Evolutionary conservation across 768 basidiomycete genomes (phyloP).

Genomic region (Myochromella boudieri): DNA sequence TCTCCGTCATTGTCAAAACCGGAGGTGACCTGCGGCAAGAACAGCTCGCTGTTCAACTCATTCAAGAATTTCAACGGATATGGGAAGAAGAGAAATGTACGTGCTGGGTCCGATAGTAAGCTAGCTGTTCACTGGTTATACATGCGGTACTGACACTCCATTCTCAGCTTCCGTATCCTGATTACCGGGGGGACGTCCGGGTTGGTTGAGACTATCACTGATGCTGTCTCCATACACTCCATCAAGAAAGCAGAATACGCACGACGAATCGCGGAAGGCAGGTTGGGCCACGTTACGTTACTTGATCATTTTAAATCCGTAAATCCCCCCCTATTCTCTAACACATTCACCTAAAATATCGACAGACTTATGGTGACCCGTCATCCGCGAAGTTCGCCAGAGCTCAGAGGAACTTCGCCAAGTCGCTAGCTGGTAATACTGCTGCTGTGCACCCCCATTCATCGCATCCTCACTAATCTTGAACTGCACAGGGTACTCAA

Average conservation of each 20-base stretch:
- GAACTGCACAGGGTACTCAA: slow-evolving; percentile 70
- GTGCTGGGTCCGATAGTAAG: slow-evolving; percentile 93
- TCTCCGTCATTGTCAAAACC: slow-evolving; percentile 98
- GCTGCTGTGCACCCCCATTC: not conserved
- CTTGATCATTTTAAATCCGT: slow-evolving; percentile 91
- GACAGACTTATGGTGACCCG: slow-evolving; percentile 86
- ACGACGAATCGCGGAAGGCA: slow-evolving; percentile 75
- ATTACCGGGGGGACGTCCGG: slow-evolving; percentile 94
- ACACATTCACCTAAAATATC: not conserved
- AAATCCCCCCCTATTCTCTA: slow-evolving; percentile 25
- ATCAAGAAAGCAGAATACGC: slow-evolving; percentile 99
- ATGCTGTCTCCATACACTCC: slow-evolving; percentile 97
- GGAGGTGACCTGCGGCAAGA: slow-evolving; percentile 96
- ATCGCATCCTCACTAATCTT: not conserved
- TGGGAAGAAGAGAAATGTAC: slow-evolving; percentile 92
- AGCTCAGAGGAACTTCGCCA: slow-evolving; percentile 93
- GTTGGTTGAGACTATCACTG: slow-evolving; percentile 96
- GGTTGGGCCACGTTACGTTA: slow-evolving; percentile 83
- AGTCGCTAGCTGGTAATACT: slow-evolving; percentile 75
- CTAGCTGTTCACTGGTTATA: slow-evolving; percentile 5
- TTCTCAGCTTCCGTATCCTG: slow-evolving; percentile 79
- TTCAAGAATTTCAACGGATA: slow-evolving; percentile 89
- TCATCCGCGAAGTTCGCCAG: slow-evolving; percentile 83
- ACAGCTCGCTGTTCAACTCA: slow-evolving; percentile 93
- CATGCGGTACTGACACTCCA: not conserved